Conservation (phyloP, 2,329 filamentous ascomycete species). For the Curvularia eragrostidis region DNA sequence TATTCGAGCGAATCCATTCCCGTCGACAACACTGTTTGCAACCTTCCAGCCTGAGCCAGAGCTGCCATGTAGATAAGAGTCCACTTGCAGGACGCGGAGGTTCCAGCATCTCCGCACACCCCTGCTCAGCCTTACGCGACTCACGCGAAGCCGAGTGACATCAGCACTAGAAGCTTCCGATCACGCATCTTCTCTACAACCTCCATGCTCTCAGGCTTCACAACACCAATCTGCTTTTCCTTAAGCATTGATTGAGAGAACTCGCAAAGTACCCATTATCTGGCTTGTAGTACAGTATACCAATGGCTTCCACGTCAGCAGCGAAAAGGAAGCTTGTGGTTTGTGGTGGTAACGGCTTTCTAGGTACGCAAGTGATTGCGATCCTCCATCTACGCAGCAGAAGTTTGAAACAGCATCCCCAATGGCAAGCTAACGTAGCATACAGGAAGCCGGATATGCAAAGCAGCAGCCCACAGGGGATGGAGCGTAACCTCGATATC, state of each 20-base stretch:
- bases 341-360: slow-evolving; percentile 90
- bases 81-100: slow-evolving; percentile 11
- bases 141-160: slow-evolving; percentile 37
- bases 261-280: too few species aligned
- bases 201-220: neutral
- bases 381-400: neutral
- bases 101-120: slow-evolving; percentile 22
- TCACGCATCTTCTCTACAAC: neutral
- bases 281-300: neutral
- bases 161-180: slow-evolving; percentile 40
- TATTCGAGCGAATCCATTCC: neutral
- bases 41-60: neutral
- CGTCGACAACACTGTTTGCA: neutral
- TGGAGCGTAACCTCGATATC: slow-evolving; percentile 95
- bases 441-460: slow-evolving; percentile 80
- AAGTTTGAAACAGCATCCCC: neutral
- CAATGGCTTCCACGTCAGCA: slow-evolving; percentile 61
- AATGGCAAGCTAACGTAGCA: neutral
- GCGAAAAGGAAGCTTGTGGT: slow-evolving; percentile 82
- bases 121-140: slow-evolving; percentile 36
- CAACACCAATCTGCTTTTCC: neutral
- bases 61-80: neutral
- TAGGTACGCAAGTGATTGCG: slow-evolving; percentile 60
- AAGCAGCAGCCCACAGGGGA: slow-evolving; percentile 80
- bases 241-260: neutral